A percentile compares a stretch with the other conserved stretches of the same genome.
phyloP scores from a whole-genome alignment of 129 eudicot species.

The Flaveria robusta region DNA sequence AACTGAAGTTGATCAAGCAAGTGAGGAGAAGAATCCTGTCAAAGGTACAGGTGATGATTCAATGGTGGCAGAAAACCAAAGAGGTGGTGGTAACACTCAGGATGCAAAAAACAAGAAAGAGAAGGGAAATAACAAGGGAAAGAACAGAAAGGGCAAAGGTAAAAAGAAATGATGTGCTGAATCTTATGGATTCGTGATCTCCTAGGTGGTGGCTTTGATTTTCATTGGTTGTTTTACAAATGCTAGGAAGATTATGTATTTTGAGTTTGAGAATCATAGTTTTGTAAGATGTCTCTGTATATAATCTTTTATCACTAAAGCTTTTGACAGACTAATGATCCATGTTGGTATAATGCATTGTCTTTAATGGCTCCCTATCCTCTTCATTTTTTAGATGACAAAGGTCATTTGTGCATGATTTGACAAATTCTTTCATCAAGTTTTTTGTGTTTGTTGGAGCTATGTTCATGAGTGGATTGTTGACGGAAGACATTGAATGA shows the following conservation, averaged over 20 bases:
- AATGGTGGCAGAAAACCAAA: background rate
- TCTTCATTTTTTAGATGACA: background rate
- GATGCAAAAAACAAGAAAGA: slow-evolving; percentile 12
- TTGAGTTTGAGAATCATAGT: background rate
- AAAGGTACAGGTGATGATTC: slow-evolving; percentile 1
- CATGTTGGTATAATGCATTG: background rate
- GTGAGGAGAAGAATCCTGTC: background rate
- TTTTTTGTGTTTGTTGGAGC: too few relatives aligned
- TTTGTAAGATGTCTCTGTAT: background rate
- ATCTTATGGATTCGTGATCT: background rate
- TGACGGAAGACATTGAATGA: too few relatives aligned
- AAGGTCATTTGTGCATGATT: too few relatives aligned
- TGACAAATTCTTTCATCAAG: too few relatives aligned
- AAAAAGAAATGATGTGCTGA: slow-evolving; percentile 3
- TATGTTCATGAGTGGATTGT: too few relatives aligned
- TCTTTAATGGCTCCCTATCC: background rate
- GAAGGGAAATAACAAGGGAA: slow-evolving; percentile 17
- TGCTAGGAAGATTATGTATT: background rate
- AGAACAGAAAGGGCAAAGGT: slow-evolving; percentile 14
- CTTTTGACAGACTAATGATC: background rate
- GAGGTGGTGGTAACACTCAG: background rate
- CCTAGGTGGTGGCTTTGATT: background rate
- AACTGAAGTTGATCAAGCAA: background rate
- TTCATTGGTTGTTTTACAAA: background rate
- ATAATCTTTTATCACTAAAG: background rate